These are phyloP conservation scores for Diaporthe batatas DNA, from an alignment of 2,329 filamentous ascomycete genomes.

Conservation along the genomic window DNA sequence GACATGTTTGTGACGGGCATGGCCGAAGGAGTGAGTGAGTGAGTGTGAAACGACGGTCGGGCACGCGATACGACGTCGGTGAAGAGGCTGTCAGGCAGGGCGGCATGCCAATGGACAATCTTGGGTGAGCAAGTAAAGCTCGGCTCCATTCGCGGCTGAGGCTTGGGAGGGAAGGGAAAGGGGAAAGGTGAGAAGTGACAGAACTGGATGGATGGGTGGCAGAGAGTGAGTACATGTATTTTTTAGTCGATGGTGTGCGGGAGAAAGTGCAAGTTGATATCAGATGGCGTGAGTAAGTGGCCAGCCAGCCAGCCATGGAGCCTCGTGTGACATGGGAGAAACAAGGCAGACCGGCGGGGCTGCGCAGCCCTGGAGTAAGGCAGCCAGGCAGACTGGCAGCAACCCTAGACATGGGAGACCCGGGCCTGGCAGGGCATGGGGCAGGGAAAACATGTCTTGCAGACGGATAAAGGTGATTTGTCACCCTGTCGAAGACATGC, in stretches of 20 bases:
- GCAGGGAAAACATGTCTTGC: constrained; percentile 20
- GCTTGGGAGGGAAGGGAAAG: no score
- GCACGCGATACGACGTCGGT: constrained; percentile 18
- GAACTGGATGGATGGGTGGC: no score
- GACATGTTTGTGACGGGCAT: not conserved
- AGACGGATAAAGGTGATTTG: constrained; percentile 9
- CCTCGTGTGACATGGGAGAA: not conserved
- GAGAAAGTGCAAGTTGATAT: not conserved
- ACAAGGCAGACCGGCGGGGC: not conserved
- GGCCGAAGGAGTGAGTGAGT: no score
- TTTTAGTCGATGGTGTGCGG: no score
- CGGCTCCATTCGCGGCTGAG: constrained; percentile 7
- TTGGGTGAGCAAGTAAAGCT: not conserved
- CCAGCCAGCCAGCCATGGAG: not conserved
- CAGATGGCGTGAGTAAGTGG: not conserved
- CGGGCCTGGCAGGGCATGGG: not conserved
- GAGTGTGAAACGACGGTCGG: not conserved
- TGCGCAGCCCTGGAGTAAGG: not conserved
- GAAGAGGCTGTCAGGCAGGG: not conserved
- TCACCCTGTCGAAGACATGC: not conserved
- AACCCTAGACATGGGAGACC: not conserved
- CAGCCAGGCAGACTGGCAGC: not conserved
- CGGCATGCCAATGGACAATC: constrained; percentile 25
- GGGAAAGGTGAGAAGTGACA: constrained; percentile 3
- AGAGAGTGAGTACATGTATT: not conserved